These are phyloP conservation scores for Sporodiniella umbellata DNA, from an alignment of 371 early-diverging fungal species.

Conservation along the genomic window DNA sequence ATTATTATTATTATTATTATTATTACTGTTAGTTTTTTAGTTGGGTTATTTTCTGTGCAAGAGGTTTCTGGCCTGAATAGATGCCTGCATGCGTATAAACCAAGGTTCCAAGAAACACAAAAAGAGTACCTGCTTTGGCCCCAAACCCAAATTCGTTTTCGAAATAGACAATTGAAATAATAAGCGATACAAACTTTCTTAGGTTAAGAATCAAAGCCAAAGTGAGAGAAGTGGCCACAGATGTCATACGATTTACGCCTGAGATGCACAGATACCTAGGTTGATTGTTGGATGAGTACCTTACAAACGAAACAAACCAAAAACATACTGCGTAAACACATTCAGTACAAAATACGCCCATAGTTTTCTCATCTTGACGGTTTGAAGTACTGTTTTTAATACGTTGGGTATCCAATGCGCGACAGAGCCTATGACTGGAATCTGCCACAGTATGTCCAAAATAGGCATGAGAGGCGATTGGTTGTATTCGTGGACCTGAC, in stretches of 20 bases:
- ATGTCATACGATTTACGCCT: conserved; percentile 82
- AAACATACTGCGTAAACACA: conserved; percentile 74
- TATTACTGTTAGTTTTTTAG: too few species aligned
- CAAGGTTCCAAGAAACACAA: conserved; percentile 76
- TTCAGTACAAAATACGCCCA: conserved; percentile 73
- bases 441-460: conserved; percentile 29
- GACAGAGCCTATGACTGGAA: conserved; percentile 23
- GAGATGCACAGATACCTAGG: conserved; percentile 75
- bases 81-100: conserved; percentile 55
- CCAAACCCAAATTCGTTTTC: conserved; percentile 68
- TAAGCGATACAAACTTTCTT: conserved; percentile 78
- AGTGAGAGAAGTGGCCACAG: conserved; percentile 75
- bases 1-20: too few species aligned
- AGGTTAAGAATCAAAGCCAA: conserved; percentile 83
- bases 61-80: background rate
- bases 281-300: too few species aligned
- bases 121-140: conserved; percentile 61
- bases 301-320: too few species aligned
- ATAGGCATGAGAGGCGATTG: conserved; percentile 49
- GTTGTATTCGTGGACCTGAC: conserved; percentile 50
- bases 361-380: conserved; percentile 50
- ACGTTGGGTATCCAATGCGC: conserved; percentile 17
- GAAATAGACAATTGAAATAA: conserved; percentile 84
- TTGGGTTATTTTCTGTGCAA: too few species aligned
- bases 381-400: conserved; percentile 16